phyloP scores from a whole-genome alignment of 768 basidiomycete species.

The Mrakia frigida region DNA sequence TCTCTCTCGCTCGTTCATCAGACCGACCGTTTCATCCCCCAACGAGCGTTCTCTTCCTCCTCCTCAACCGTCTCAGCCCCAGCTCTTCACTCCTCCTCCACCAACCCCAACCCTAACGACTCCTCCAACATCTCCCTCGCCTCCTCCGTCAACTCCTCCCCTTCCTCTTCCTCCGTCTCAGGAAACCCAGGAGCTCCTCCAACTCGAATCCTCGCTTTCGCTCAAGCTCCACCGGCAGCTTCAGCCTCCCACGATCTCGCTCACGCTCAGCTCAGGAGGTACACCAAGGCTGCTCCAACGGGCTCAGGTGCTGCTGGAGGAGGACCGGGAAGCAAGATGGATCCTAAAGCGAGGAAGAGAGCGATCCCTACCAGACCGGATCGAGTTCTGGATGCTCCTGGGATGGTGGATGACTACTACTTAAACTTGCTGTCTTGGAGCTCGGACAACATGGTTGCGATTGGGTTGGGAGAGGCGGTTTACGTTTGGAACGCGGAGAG shows the following conservation, averaged over 20 bases:
- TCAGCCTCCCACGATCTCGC: constrained; percentile 72
- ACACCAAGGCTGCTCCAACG: constrained; percentile 52
- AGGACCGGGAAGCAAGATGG: constrained; percentile 47
- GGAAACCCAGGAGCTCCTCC: neutral
- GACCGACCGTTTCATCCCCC: constrained; percentile 33
- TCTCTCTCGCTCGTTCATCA: neutral
- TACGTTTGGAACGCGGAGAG: constrained; percentile 94
- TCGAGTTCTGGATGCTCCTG: constrained; percentile 91
- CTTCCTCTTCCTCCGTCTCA: neutral
- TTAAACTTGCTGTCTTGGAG: constrained; percentile 92
- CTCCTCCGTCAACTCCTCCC: constrained; percentile 16
- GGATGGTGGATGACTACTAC: constrained; percentile 83
- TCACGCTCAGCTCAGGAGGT: constrained; percentile 58
- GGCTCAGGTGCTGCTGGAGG: constrained; percentile 57
- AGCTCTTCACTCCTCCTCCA: constrained; percentile 12
- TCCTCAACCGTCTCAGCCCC: constrained; percentile 13
- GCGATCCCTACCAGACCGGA: constrained; percentile 82
- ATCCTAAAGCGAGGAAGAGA: constrained; percentile 54
- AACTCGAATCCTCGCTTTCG: constrained; percentile 74
- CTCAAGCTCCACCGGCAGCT: constrained; percentile 69
- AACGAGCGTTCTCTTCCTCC: constrained; percentile 23
- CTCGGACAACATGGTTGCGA: constrained; percentile 75
- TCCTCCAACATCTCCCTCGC: constrained; percentile 8
- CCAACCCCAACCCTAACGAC: constrained; percentile 1
- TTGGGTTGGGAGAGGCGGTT: constrained; percentile 76